A percentile compares a stretch with the other conserved stretches of the same genome.
These are phyloP conservation scores for Lathyrus oleraceus DNA, from an alignment of 306 rosid species.

Conservation along the genomic window DNA sequence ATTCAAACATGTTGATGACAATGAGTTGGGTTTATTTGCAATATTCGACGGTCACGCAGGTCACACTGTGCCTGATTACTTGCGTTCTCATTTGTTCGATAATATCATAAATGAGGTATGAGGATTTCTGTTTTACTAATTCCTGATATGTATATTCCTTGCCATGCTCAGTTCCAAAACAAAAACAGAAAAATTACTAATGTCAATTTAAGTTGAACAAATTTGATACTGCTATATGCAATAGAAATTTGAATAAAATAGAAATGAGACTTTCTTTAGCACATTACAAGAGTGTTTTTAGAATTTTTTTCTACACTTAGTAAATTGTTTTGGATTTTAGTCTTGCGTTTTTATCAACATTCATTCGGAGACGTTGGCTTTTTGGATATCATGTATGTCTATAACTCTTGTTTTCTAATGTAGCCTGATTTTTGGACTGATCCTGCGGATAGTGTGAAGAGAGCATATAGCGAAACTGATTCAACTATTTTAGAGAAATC, in stretches of 20 bases:
- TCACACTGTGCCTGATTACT: conserved; percentile 72
- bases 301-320: too few species aligned
- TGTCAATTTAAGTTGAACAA: too few species aligned
- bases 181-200: too few species aligned
- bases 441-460: conserved; percentile 60
- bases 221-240: too few species aligned
- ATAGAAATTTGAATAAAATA: too few species aligned
- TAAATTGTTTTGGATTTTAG: background rate
- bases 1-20: conserved; percentile 68
- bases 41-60: conserved; percentile 96
- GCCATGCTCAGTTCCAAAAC: too few species aligned
- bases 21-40: conserved; percentile 92
- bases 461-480: conserved; percentile 76
- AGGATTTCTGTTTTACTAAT: background rate
- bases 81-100: conserved; percentile 69
- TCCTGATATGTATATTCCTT: too few species aligned
- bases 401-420: conserved; percentile 17
- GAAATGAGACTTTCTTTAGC: too few species aligned
- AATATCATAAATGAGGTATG: conserved; percentile 81
- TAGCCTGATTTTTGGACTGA: conserved; percentile 86
- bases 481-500: conserved; percentile 70
- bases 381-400: conserved; percentile 15
- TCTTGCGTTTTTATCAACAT: background rate
- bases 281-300: too few species aligned
- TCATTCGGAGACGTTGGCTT: background rate